These are phyloP conservation scores for Thuidium tamariscinum DNA, from an alignment of 225 moss, liverwort and hornwort genomes.

Conservation along the genomic window DNA sequence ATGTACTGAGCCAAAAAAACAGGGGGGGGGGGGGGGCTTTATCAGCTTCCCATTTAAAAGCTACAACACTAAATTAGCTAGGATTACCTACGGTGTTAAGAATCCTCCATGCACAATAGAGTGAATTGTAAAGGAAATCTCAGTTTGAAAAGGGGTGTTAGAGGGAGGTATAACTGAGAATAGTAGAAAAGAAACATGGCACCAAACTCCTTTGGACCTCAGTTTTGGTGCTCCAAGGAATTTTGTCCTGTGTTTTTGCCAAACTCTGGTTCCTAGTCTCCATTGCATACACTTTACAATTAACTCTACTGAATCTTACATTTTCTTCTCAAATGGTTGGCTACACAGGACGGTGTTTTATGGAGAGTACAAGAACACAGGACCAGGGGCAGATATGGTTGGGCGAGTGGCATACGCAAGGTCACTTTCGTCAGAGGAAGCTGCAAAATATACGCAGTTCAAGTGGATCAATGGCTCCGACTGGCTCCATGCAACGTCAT, in stretches of 20 bases:
- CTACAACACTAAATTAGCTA: neutral
- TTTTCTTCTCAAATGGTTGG: neutral
- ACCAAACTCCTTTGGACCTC: too few species aligned
- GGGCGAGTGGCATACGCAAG: neutral
- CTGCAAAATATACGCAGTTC: neutral
- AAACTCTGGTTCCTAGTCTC: too few species aligned
- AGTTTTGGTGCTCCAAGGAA: too few species aligned
- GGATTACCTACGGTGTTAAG: neutral
- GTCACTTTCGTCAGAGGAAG: slow-evolving; percentile 1
- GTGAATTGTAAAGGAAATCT: too few species aligned
- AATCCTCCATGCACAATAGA: neutral
- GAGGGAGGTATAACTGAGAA: too few species aligned
- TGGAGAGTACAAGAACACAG: slow-evolving; percentile 18
- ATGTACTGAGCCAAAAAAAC: neutral
- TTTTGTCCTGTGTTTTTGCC: too few species aligned
- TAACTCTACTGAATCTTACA: neutral
- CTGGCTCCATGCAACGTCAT: neutral
- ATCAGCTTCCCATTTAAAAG: neutral
- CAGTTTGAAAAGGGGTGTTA: too few species aligned
- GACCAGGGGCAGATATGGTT: slow-evolving; percentile 10
- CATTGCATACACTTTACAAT: too few species aligned
- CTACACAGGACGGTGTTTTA: slow-evolving; percentile 15
- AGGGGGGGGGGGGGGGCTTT: too few species aligned
- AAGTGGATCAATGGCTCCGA: slow-evolving; percentile 29
- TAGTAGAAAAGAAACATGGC: too few species aligned